phyloP scores from a whole-genome alignment of 2,329 filamentous ascomycete species.

The Sordariomycetes sp. region DNA sequence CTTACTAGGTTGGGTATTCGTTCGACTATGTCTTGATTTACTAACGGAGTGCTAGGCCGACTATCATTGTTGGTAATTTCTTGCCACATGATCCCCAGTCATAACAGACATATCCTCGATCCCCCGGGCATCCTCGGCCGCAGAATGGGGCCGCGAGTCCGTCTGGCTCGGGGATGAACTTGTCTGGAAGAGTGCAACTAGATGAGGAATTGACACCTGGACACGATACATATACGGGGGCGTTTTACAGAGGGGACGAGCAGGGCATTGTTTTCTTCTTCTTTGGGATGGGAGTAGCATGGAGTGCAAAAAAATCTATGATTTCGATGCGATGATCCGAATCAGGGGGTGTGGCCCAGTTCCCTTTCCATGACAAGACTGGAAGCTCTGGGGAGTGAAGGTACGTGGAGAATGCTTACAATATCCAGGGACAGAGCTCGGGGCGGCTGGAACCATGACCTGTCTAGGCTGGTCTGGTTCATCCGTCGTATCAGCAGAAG shows the following conservation, averaged over 20 bases:
- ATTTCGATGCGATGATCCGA: neutral
- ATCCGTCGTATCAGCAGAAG: too few relatives aligned
- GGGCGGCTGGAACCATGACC: too few relatives aligned
- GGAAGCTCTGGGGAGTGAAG: too few relatives aligned
- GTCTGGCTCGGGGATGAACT: too few relatives aligned
- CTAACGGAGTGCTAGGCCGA: conserved; percentile 47
- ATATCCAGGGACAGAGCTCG: too few relatives aligned
- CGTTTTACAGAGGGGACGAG: neutral
- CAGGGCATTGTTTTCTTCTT: neutral
- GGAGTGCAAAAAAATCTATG: neutral
- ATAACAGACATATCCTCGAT: neutral
- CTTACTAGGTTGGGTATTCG: too few relatives aligned
- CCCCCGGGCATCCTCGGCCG: neutral
- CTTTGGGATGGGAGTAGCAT: neutral
- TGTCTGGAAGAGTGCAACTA: too few relatives aligned
- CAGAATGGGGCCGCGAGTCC: too few relatives aligned
- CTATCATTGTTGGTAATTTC: conserved; percentile 93
- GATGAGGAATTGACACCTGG: neutral
- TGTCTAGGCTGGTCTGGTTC: too few relatives aligned
- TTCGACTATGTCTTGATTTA: neutral
- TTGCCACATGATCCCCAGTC: conserved; percentile 59
- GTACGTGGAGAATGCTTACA: too few relatives aligned
- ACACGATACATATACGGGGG: neutral
- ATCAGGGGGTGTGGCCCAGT: too few relatives aligned
- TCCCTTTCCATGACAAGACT: too few relatives aligned